Conservation (phyloP, 2,329 filamentous ascomycete species). For the Pseudogymnoascus sp. region DNA sequence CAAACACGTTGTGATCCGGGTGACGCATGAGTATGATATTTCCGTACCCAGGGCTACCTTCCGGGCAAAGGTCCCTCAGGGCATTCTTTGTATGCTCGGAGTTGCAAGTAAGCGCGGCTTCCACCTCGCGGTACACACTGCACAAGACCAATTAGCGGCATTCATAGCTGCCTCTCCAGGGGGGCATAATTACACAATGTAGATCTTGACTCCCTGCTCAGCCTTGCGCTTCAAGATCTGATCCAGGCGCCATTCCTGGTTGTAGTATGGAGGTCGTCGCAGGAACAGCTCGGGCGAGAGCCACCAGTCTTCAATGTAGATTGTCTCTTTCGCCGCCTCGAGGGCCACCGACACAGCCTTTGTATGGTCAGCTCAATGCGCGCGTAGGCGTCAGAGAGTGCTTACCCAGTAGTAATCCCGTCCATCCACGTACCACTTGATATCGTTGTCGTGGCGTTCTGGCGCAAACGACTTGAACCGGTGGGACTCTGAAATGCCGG, state of each 20-base stretch:
- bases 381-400: constrained; percentile 8
- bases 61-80: constrained; percentile 68
- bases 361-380: background rate
- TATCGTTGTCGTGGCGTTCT: constrained; percentile 71
- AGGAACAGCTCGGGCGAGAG: constrained; percentile 82
- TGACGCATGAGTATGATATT: constrained; percentile 89
- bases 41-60: constrained; percentile 72
- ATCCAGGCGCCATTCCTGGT: constrained; percentile 83
- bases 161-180: constrained; percentile 71
- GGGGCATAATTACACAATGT: constrained; percentile 47
- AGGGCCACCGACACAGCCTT: constrained; percentile 76
- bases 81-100: constrained; percentile 88
- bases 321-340: constrained; percentile 83
- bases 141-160: constrained; percentile 26
- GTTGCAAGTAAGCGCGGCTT: constrained; percentile 81
- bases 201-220: constrained; percentile 91
- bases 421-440: constrained; percentile 98
- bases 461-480: constrained; percentile 90
- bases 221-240: constrained; percentile 79
- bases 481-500: constrained; percentile 62
- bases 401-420: constrained; percentile 82
- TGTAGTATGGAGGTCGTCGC: constrained; percentile 71
- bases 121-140: constrained; percentile 36
- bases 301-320: constrained; percentile 98
- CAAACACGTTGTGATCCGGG: constrained; percentile 89